Base-by-base conservation (phyloP, 371 early-diverging fungal genomes). In the Saksenaea vasiformis region DNA sequence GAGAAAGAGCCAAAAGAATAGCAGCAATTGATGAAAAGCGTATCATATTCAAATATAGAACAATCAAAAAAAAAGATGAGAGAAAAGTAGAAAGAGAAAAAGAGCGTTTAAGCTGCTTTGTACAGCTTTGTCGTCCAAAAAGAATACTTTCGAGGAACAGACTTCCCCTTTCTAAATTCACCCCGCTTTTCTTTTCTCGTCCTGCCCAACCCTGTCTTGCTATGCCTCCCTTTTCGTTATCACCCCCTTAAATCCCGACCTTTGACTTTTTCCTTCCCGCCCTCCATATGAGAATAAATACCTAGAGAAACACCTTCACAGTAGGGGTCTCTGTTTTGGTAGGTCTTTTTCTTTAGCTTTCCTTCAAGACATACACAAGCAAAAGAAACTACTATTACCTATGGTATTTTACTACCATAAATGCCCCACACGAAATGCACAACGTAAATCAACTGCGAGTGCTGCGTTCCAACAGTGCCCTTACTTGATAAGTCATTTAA, bases 211-310 rank as follows among this genome's bases (percentile, higher is more conserved):
- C 51, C 51, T n/a, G 51, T 9, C 22, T 47, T n/a, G 22, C n/a
- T 47, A 47, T 47, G 51, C 24, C 51, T 47, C 51, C 51, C 51
- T 47, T 47, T 47, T n/a, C 51, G 51, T 47, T 47, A 47, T 47
- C 51, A 22, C 51, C 51, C 24, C 51, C 51, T 47, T 17, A 47
- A 47, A 47, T 17, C 22, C 51, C 22, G 51, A 47, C 10, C 22
- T 47, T 22, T 47, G 27, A 5, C 10, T 22, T 22, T 47, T 47
- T 47, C 5, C 51, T 47, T 47, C 51, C 51, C 51, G 51, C 51
- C 51, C n/a, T 22, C 22, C 22, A 47, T 47, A 22, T 19, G 19
- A 47, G 11, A 5, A 39, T 14, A 39, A 5, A 47, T 31, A 31
- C 7, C 7, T 7, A 31, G 31, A 31, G 31, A 31, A 31, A 31